phyloP scores from a whole-genome alignment of 257 asterid species.

The Scutellaria galericulata region DNA sequence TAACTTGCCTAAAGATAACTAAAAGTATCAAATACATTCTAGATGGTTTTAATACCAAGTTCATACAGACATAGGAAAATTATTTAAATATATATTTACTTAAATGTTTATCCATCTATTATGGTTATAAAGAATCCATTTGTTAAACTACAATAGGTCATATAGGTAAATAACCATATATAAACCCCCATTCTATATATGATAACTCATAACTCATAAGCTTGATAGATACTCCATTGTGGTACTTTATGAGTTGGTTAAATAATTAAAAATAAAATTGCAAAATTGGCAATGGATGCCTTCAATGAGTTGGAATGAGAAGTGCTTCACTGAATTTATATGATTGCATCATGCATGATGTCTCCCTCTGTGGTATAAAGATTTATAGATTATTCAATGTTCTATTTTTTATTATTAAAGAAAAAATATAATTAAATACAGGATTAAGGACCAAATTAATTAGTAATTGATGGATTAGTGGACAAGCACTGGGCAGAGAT shows the following conservation, averaged over 20 bases:
- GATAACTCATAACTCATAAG: too few species aligned
- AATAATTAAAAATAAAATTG: background rate
- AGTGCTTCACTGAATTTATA: constrained; percentile 1
- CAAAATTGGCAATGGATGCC: background rate
- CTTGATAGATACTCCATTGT: too few species aligned
- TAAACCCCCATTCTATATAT: too few species aligned
- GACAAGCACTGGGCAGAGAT: constrained; percentile 32
- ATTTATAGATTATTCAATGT: constrained; percentile 24
- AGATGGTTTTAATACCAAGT: too few species aligned
- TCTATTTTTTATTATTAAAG: constrained; percentile 1
- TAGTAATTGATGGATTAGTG: constrained; percentile 32
- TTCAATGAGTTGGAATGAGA: constrained; percentile 19
- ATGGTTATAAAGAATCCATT: too few species aligned
- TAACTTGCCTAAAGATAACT: background rate
- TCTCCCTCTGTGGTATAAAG: constrained; percentile 17
- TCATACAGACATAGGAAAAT: too few species aligned
- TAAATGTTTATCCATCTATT: too few species aligned
- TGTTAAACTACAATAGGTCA: too few species aligned
- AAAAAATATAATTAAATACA: background rate
- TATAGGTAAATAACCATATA: too few species aligned
- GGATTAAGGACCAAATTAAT: constrained; percentile 22
- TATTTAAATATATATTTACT: too few species aligned
- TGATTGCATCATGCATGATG: constrained; percentile 29
- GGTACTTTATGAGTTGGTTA: too few species aligned
- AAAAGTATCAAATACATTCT: too few species aligned